These are phyloP conservation scores for Hygrophorus russula DNA, from an alignment of 768 basidiomycete genomes.

Conservation along the genomic window DNA sequence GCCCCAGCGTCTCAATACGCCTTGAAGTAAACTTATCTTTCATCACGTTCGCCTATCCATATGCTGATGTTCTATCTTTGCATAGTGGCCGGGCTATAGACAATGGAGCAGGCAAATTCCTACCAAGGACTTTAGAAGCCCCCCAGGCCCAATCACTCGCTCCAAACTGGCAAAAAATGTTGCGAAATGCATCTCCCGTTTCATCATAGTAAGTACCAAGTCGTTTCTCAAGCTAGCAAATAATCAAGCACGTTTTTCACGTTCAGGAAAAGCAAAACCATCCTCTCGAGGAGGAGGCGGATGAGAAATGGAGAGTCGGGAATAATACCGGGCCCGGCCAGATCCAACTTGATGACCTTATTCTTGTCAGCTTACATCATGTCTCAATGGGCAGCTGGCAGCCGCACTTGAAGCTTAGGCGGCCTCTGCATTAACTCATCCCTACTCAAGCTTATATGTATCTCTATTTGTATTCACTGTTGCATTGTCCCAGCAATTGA, in stretches of 20 bases:
- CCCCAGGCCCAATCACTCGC: conserved; percentile 66
- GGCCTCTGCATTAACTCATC: conserved; percentile 15
- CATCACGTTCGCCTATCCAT: conserved; percentile 4
- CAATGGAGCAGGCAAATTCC: conserved; percentile 77
- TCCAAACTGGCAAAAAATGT: conserved; percentile 73
- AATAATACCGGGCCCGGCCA: conserved; percentile 20
- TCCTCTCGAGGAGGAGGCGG: conserved; percentile 54
- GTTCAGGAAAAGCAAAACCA: conserved; percentile 36
- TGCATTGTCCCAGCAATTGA: no score
- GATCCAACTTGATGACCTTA: conserved; percentile 55
- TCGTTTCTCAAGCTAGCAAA: conserved; percentile 1
- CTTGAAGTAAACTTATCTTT: conserved; percentile 41
- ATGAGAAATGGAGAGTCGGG: conserved; percentile 55
- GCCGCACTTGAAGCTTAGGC: conserved; percentile 55
- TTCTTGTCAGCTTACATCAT: conserved; percentile 72
- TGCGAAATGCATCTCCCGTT: conserved; percentile 63
- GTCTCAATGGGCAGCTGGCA: conserved; percentile 81
- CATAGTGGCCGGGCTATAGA: conserved; percentile 71
- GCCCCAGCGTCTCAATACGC: conserved; percentile 72
- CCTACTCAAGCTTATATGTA: not conserved
- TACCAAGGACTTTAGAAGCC: conserved; percentile 69
- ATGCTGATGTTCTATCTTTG: conserved; percentile 2
- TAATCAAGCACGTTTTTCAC: conserved; percentile 1
- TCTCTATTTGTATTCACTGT: no score
- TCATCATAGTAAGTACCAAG: conserved; percentile 38